Conservation (phyloP, 805 yeast species). For the Candida easanensis region DNA sequence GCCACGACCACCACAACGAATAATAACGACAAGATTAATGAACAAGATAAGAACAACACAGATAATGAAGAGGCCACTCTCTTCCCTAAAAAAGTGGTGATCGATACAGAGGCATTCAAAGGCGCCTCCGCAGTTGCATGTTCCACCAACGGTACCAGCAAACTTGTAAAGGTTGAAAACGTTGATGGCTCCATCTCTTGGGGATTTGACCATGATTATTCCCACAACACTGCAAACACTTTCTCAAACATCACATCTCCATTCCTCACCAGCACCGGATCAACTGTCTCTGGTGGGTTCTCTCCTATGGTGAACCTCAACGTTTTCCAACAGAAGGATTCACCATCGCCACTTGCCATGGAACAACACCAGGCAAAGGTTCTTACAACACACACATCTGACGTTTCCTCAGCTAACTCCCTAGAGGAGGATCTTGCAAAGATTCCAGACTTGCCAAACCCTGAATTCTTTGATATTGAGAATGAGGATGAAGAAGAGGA, state of each 20-base stretch:
- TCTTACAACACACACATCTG: constrained; percentile 9
- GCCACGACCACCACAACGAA: neutral
- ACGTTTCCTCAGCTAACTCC: constrained; percentile 18
- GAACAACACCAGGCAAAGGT: constrained; percentile 4
- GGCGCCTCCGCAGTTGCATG: constrained; percentile 32
- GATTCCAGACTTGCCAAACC: constrained; percentile 29
- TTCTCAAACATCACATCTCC: constrained; percentile 20
- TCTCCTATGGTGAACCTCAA: constrained; percentile 16
- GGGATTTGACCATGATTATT: constrained; percentile 35
- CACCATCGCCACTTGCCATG: constrained; percentile 20
- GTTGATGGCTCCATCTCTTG: constrained; percentile 56
- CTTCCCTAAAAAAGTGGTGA: constrained; percentile 22
- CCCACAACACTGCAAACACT: neutral
- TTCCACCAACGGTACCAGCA: constrained; percentile 48
- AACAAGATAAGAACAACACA: neutral
- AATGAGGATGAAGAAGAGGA: constrained; percentile 6
- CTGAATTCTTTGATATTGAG: constrained; percentile 27
- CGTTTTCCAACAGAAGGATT: constrained; percentile 12
- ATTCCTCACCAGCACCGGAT: constrained; percentile 22
- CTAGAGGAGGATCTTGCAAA: constrained; percentile 16
- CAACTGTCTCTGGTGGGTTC: constrained; percentile 15
- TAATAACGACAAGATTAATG: too few species aligned
- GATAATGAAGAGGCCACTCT: constrained; percentile 4
- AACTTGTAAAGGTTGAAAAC: constrained; percentile 50
- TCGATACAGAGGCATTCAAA: constrained; percentile 13